Evolutionary conservation across 2,329 filamentous ascomycete species (phyloP).

Genomic region (Sporothrix globosa): DNA sequence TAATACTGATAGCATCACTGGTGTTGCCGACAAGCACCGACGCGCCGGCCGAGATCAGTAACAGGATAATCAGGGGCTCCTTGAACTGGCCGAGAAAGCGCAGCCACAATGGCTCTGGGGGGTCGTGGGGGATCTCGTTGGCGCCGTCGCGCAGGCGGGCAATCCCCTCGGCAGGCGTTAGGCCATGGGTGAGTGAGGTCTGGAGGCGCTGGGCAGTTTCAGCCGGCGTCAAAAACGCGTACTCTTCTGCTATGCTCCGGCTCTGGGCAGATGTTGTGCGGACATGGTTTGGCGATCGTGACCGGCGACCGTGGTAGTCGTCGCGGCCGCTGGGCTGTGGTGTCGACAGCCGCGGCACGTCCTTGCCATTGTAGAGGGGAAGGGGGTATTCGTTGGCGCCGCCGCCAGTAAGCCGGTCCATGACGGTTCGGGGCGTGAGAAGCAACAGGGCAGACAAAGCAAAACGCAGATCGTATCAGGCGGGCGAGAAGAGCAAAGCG

Average conservation of each 20-base stretch:
- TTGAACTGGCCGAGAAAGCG: constrained; percentile 97
- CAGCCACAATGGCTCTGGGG: constrained; percentile 91
- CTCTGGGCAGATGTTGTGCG: constrained; percentile 42
- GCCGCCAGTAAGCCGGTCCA: constrained; percentile 35
- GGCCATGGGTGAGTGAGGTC: constrained; percentile 81
- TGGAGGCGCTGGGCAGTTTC: constrained; percentile 77
- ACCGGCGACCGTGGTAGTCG: constrained; percentile 34
- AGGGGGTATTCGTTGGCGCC: constrained; percentile 31
- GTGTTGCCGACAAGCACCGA: constrained; percentile 90
- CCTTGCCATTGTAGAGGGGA: constrained; percentile 35
- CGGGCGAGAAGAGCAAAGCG: not conserved
- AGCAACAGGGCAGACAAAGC: not conserved
- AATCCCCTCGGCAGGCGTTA: constrained; percentile 79
- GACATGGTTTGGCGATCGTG: constrained; percentile 34
- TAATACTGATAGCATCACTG: constrained; percentile 94
- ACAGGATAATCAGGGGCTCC: constrained; percentile 89
- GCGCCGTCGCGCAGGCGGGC: constrained; percentile 78
- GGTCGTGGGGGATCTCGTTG: constrained; percentile 93
- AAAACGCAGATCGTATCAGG: not conserved
- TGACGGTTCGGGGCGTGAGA: constrained; percentile 28
- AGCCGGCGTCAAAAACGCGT: constrained; percentile 69
- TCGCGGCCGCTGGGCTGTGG: constrained; percentile 27
- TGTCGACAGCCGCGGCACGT: constrained; percentile 32
- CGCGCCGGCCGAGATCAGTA: constrained; percentile 83
- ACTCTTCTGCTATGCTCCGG: constrained; percentile 61